These are phyloP conservation scores for Cryptococcus hybrid DNA, from an alignment of 1,284 basidiomycete species.

Conservation along the genomic window DNA sequence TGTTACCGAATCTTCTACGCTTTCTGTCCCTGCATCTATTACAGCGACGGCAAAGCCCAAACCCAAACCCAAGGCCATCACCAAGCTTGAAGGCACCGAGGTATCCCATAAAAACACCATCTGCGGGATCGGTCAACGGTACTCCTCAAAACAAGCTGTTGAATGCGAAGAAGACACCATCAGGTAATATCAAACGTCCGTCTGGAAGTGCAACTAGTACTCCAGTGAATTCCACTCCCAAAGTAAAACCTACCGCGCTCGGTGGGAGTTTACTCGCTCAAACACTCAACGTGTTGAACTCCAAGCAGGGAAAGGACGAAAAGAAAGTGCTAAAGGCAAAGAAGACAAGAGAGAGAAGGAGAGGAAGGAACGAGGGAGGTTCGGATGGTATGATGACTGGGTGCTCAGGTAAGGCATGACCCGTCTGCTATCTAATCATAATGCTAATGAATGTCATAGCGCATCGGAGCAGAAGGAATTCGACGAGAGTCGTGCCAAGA, in stretches of 20 bases:
- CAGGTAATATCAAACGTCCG: too few relatives aligned
- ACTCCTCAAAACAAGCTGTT: not conserved
- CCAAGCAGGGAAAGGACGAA: constrained; percentile 3
- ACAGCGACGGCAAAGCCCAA: not conserved
- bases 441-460: not conserved
- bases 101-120: not conserved
- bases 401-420: not conserved
- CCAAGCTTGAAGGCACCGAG: not conserved
- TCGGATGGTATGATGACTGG: constrained; percentile 2
- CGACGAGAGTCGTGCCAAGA: not conserved
- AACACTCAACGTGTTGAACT: not conserved
- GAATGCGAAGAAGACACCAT: not conserved
- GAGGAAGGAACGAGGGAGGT: not conserved
- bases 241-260: not conserved
- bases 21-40: not conserved
- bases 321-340: not conserved
- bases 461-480: not conserved
- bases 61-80: not conserved
- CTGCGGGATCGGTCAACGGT: not conserved
- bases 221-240: not conserved
- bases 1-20: not conserved
- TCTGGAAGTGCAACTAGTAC: not conserved
- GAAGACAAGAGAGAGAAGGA: not conserved
- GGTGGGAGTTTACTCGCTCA: not conserved
- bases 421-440: too few relatives aligned